Evolutionary conservation across 2,329 filamentous ascomycete genomes (phyloP), one percentile per base, ranked within the genome.

Genomic region (Capronia americana): DNA sequence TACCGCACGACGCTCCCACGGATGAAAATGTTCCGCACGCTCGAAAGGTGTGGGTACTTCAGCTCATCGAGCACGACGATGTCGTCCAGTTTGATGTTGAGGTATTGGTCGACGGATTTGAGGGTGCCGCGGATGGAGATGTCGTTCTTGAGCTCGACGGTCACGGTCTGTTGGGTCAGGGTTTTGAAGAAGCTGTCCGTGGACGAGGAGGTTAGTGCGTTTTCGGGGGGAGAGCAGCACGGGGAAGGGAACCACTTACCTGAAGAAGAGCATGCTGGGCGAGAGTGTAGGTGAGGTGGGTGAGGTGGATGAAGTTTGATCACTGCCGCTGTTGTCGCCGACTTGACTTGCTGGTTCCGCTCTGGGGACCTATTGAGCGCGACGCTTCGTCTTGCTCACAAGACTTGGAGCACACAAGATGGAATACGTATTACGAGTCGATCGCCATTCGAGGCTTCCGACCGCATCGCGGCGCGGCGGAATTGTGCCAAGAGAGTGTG

Each of bases 131-230:
- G 92, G 79, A 99, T 96, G 77, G 93, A 93, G 74, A 99, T 96
- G 82, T 99, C 95, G 80, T 99, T 99, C 83, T 99, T 99, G 79
- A 99, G 91, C 84, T 99, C 95, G 77, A 99, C 93, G 55, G 93
- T 98, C 76, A 99, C 93, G 84, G 96, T 90, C 73, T 95, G 91
- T 84, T 97, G 95, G 78, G 97, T 96, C 75, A 98, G 91, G 61
- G 94, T 98, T 81, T 98, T 98, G 88, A 98, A 98, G 84, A 97
- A 98, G 83, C 68, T 70, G 55, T 44, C 17, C 6, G 17, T 6
- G 11, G 20, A 41, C 53, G 24, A 12, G 24, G 44, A 41, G 24
- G 26, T 53, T n/a, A 34, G 11, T 57, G 26, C n/a, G 57, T 17
- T n/a, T 41, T 8, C 38, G 34, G 34, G 30, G 28, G 64, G 30